Evolutionary conservation across 208 protist species (phyloP).

Genomic region (Leishmania major): DNA sequence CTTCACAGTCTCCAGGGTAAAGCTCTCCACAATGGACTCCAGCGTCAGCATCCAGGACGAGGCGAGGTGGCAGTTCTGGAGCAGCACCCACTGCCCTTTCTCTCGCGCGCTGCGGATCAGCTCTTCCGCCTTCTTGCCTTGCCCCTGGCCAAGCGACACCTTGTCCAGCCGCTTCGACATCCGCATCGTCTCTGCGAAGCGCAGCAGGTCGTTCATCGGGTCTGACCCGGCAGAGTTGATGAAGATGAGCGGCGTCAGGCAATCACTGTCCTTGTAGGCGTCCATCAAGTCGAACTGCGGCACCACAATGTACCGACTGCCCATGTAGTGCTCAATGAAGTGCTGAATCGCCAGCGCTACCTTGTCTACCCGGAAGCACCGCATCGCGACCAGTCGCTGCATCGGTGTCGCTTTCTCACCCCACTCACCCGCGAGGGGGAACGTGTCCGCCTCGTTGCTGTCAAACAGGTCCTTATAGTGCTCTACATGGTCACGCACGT

Average conservation of each 20-base stretch:
- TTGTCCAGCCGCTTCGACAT: constrained; percentile 94
- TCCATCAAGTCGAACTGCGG: constrained; percentile 95
- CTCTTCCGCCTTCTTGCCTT: constrained; percentile 94
- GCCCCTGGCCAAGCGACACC: constrained; percentile 97
- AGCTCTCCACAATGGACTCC: constrained; percentile 94
- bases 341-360: constrained; percentile 94
- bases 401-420: constrained; percentile 82
- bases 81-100: constrained; percentile 94
- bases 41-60: constrained; percentile 95
- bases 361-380: constrained; percentile 97
- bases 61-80: constrained; percentile 98
- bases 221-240: constrained; percentile 97
- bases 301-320: constrained; percentile 94
- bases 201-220: constrained; percentile 94
- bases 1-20: constrained; percentile 93
- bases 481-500: constrained; percentile 78
- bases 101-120: constrained; percentile 85
- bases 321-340: constrained; percentile 92
- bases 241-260: constrained; percentile 96
- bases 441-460: constrained; percentile 69
- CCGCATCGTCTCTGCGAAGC: constrained; percentile 95
- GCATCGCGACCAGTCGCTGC: constrained; percentile 94
- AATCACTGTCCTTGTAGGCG: constrained; percentile 94
- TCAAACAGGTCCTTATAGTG: constrained; percentile 96
- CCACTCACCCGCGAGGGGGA: constrained; percentile 86